Percentiles rank a stretch among this genome's conserved stretches.
Conservation (phyloP, 2,329 filamentous ascomycete species). For the Ophiostoma ulmi region DNA sequence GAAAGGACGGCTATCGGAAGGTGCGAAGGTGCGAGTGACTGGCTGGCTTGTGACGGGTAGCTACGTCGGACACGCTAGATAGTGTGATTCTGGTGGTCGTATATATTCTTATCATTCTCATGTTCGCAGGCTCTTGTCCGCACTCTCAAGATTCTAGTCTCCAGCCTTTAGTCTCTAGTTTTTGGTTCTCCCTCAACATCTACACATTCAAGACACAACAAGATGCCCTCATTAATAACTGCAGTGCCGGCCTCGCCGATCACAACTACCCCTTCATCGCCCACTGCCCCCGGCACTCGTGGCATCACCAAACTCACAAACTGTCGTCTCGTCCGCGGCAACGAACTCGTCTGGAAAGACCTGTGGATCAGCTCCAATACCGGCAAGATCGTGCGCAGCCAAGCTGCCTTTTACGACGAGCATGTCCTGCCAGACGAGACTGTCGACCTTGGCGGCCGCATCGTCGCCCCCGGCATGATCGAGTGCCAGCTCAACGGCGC, state of each 20-base stretch:
- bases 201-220: neutral
- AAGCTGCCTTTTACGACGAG: constrained; percentile 63
- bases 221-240: constrained; percentile 32
- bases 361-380: constrained; percentile 82
- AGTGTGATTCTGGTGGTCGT: neutral
- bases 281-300: constrained; percentile 37
- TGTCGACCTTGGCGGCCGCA: constrained; percentile 75
- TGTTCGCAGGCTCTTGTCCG: neutral
- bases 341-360: constrained; percentile 66
- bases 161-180: neutral
- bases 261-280: constrained; percentile 44
- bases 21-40: neutral
- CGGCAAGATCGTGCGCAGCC: constrained; percentile 73
- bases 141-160: neutral
- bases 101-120: constrained; percentile 11
- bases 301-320: constrained; percentile 85
- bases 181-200: neutral
- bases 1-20: neutral
- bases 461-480: constrained; percentile 80
- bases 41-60: neutral
- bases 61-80: neutral
- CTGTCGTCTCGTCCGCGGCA: constrained; percentile 68
- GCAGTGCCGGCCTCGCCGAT: constrained; percentile 32
- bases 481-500: constrained; percentile 90
- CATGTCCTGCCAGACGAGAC: constrained; percentile 65